These are phyloP conservation scores for Aureoboletus auriporus DNA, from an alignment of 768 basidiomycete genomes.

Conservation along the genomic window DNA sequence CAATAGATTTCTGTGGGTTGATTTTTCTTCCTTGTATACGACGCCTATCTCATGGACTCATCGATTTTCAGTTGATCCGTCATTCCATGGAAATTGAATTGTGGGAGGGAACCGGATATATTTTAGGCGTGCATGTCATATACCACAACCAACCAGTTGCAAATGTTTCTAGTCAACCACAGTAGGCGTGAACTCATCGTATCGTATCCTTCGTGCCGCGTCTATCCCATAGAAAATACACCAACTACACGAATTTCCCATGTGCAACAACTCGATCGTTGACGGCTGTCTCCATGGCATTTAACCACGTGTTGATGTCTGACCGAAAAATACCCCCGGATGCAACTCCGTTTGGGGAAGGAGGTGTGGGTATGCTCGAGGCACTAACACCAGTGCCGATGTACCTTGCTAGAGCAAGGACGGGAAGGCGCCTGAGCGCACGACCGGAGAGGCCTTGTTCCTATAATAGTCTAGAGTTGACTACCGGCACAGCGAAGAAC, in stretches of 20 bases:
- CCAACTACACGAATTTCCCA: slow-evolving; percentile 37
- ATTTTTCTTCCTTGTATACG: background rate
- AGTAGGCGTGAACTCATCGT: background rate
- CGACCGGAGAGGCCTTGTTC: slow-evolving; percentile 87
- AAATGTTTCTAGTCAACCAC: background rate
- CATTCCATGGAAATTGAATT: slow-evolving; percentile 15
- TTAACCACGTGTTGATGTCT: slow-evolving; percentile 69
- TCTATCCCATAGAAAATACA: background rate
- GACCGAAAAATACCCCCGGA: slow-evolving; percentile 14
- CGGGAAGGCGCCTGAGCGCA: slow-evolving; percentile 87
- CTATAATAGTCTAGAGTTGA: slow-evolving; percentile 31
- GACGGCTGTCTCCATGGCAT: slow-evolving; percentile 80
- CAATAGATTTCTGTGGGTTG: slow-evolving; percentile 23
- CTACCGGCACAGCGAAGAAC: background rate
- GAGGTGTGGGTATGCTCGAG: slow-evolving; percentile 14
- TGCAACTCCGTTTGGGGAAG: slow-evolving; percentile 3
- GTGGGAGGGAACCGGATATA: slow-evolving; percentile 1
- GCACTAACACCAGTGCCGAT: slow-evolving; percentile 48
- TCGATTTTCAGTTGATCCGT: slow-evolving; percentile 19
- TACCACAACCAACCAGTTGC: background rate
- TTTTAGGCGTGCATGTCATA: background rate
- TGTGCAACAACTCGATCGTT: slow-evolving; percentile 51
- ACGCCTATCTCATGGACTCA: background rate
- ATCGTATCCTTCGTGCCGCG: background rate
- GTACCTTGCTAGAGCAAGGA: slow-evolving; percentile 84